Base-by-base conservation (phyloP, 495 filamentous ascomycete genomes). In the Lichina pygmaea region DNA sequence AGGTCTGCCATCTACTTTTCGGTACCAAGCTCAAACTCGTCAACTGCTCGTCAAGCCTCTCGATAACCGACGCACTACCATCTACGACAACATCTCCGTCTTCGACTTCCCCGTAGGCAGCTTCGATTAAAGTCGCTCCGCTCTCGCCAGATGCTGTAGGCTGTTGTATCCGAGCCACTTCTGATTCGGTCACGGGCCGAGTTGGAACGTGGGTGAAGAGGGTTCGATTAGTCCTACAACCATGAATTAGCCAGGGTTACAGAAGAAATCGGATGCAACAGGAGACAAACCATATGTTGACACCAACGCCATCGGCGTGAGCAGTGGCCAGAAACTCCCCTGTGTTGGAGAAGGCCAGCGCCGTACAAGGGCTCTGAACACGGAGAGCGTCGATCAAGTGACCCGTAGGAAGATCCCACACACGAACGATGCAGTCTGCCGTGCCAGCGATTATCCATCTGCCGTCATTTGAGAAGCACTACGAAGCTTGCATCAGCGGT, bases 321-420 rank as follows among this genome's bases (percentile, higher is more conserved):
- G 86, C 74, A 10, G 84, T 91, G 32, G 89, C 89, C 6, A 99
- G 68, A 51, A 79, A 99, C 53, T 99, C 89, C 0, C 86, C 86
- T 1, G 82, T 92, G 2, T 67, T 67, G 0, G 89, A 86, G 63
- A 93, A 91, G 11, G 85, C 75, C 24, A 99, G 63, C 6, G 82
- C 72, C 3, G 76, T 85, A 55, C 84, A 89, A 24, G 75, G 73
- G 39, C 64, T 78, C 30, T 71, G 70, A 6, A 86, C 66, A 42
- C 73, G 71, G 57, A 95, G 77, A 6, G 79, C 78, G 56, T 95
- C 89, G 52, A 95, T 85, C 10, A 95, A 67, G 61, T 95, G 89
- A 5, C 83, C 82, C 0, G 89, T 95, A 9, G 89, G 86, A 30
- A 99, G 62, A 61, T 99, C 89, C 86, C 89, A 99, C 2, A 94